Base-by-base conservation (phyloP, 768 basidiomycete species). In the Pleurotus djamor region DNA sequence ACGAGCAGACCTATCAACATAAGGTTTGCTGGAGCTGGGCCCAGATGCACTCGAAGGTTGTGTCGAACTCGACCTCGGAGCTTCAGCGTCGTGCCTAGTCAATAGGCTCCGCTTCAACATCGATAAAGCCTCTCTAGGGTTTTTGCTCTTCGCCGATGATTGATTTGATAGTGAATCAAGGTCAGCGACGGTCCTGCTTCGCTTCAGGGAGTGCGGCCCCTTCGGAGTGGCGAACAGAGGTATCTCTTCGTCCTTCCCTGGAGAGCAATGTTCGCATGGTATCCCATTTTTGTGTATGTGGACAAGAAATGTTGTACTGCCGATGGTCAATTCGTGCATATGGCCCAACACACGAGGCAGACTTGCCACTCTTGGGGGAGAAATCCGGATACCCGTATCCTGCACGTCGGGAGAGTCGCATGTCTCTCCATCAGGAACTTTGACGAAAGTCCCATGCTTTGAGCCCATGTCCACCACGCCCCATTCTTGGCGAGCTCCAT, bases 391-490 rank as follows among this genome's bases (percentile, higher is more conserved):
- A 14, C 83, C 82, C 54, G 66, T 37, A 28, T 67, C 67, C 36
- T 66, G 59, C 13, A 63, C 60, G 41, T 72, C 67, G 48, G 65
- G 57, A 9, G 70, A n/a, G 41, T 41, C 21, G n/a, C 7, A 48
- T 35, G 67, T 61, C 16, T 67, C 63, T 33, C 72, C 57, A 32
- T 35, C 21, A 44, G 14, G 57, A 10, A 50, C n/a, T n/a, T 69
- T 72, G 59, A 91, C 58, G 68, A 86, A 93, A 0, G 92, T 93
- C 3, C 92, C 92, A 63, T 94, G 92, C 70, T 86, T 88, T 55
- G 89, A 91, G 8, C 90, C 92, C 86, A 90, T 90, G 68, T 94
- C 92, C 8, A 92, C 90, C 34, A 91, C 73, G 2, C 82, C 80
- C 91, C 91, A 94, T 59, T 83, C 81, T 12, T 72, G 68, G 57